Percentiles rank a stretch among this genome's conserved stretches.
phyloP scores from a whole-genome alignment of 371 early-diverging fungal genomes.

The Mortierella sp. region DNA sequence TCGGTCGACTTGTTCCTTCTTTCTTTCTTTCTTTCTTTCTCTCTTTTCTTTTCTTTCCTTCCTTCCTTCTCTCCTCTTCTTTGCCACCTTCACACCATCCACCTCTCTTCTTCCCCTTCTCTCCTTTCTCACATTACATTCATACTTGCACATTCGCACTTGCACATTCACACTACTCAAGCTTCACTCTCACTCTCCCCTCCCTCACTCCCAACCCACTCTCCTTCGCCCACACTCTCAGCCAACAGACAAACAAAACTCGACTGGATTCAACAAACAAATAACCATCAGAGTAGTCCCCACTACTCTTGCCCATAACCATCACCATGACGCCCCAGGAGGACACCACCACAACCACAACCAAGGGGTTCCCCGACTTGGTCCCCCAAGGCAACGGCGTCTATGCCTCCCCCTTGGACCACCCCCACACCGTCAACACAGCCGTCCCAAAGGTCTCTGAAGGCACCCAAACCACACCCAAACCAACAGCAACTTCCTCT shows the following conservation, averaged over 20 bases:
- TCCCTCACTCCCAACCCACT: background rate
- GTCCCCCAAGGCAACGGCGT: conserved; percentile 11
- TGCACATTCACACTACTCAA: no score
- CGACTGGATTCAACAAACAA: background rate
- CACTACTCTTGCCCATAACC: background rate
- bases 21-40: background rate
- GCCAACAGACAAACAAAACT: background rate
- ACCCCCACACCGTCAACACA: conserved; percentile 14
- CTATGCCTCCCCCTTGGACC: background rate
- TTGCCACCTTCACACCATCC: background rate
- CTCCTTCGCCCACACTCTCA: background rate
- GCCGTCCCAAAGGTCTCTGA: conserved; percentile 26
- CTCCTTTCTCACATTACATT: background rate
- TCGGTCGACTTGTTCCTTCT: background rate
- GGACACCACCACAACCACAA: background rate
- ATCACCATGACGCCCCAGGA: conserved; percentile 17
- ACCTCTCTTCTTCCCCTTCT: background rate
- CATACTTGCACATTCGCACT: background rate
- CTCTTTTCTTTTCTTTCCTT: background rate
- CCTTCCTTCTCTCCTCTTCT: no score
- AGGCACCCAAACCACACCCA: conserved; percentile 29
- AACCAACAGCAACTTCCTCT: background rate
- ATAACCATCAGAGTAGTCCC: background rate
- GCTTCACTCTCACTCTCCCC: background rate
- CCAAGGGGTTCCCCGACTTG: background rate